Conservation (phyloP, 306 rosid genomes). For the Acacia acuminata region DNA sequence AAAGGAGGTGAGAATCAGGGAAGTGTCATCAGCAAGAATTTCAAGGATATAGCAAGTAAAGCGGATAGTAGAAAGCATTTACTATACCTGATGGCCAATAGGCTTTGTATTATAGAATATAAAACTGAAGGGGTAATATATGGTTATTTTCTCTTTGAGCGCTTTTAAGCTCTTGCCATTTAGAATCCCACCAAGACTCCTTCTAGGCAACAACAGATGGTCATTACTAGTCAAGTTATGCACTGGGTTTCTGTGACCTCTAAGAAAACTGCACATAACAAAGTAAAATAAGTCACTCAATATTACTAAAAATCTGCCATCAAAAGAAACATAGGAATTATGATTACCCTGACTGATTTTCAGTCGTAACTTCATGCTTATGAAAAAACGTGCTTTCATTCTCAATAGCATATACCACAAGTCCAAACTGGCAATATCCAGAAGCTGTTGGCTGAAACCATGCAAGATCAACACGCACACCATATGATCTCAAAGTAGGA, state of each 20-base stretch:
- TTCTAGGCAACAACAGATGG: slow-evolving; percentile 55
- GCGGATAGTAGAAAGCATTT: slow-evolving; percentile 25
- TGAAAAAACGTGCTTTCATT: slow-evolving; percentile 46
- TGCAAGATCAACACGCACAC: slow-evolving; percentile 73
- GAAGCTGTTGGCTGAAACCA: slow-evolving; percentile 95
- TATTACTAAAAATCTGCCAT: slow-evolving; percentile 11
- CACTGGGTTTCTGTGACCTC: slow-evolving; percentile 33
- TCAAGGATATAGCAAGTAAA: neutral
- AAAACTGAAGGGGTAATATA: slow-evolving; percentile 64
- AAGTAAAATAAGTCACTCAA: slow-evolving; percentile 32
- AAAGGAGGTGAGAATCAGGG: slow-evolving; percentile 31
- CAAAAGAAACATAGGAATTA: slow-evolving; percentile 25
- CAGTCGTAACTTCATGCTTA: slow-evolving; percentile 49
- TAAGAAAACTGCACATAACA: slow-evolving; percentile 44
- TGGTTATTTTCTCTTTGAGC: slow-evolving; percentile 68
- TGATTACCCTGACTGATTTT: slow-evolving; percentile 61
- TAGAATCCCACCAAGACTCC: slow-evolving; percentile 65
- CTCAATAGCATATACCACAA: slow-evolving; percentile 56
- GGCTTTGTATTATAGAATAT: slow-evolving; percentile 74
- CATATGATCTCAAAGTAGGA: slow-evolving; percentile 55
- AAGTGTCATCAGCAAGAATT: slow-evolving; percentile 17
- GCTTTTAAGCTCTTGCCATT: slow-evolving; percentile 58
- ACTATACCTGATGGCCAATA: slow-evolving; percentile 85
- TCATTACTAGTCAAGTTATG: slow-evolving; percentile 48
- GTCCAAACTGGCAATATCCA: slow-evolving; percentile 85